Base-by-base conservation (phyloP, 257 asterid genomes). In the Solanum gandarillasii region DNA sequence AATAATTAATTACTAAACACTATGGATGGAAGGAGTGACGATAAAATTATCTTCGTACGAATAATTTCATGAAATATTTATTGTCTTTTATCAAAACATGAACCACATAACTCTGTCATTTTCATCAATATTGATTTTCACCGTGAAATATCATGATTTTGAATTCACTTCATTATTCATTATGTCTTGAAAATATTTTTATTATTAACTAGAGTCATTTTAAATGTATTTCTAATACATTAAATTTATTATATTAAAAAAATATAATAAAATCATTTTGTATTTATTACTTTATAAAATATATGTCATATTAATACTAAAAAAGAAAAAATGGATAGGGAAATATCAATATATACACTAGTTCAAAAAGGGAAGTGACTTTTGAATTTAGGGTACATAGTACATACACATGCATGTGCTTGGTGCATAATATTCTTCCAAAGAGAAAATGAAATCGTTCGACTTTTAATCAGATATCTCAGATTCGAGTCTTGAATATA, bases 401-500 rank as follows among this genome's bases (percentile, higher is more conserved):
- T 39, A 76, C 58, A 75, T 62, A 62, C 31, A 62, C 14, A 62
- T 62, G 29, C 84, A 76, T 39, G 21, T 7, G 38, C 2, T 41
- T 25, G 62, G 25, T 78, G 65, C 84, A 78, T 71, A 16, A 41
- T 23, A 71, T 84, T 58, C 16, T 32, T 62, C 68, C 12, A 21
- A 5, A 85, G 60, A 14, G 25, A 67, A n/a, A 68, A 85, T 13
- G n/a, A 67, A 67, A 62, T 20, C 7, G n/a, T 18, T 52, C 1
- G 1, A 52, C 1, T 1, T 7, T 52, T 16, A 52, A 52, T 6
- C 0, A 52, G 1, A 52, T 16, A 0, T 16, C 1, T 52, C 4
- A 52, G 0, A 55, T 52, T 52, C 0, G 3, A 52, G 10, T 1
- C 0, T 18, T 18, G 1, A 52, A 18, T 52, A 18, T 52, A 0